Percentiles rank a stretch among this genome's conserved stretches.
Evolutionary conservation across 148 eudicot species (phyloP).

Genomic region (Cornus kousa): DNA sequence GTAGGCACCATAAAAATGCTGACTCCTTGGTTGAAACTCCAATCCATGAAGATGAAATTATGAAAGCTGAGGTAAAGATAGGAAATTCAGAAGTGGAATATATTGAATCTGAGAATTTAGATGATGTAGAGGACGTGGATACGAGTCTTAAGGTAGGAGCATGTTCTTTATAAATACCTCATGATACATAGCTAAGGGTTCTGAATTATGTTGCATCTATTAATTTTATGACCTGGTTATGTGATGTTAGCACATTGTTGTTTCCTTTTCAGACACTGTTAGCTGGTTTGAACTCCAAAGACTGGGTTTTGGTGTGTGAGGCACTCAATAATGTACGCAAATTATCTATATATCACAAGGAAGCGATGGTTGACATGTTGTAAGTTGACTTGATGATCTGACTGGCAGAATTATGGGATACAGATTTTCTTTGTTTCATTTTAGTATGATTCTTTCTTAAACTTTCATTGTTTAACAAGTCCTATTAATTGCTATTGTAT

Average conservation of each 20-base stretch:
- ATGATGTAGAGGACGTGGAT: conserved; percentile 51
- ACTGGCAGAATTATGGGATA: not conserved
- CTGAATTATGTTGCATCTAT: not conserved
- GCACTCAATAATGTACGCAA: conserved; percentile 61
- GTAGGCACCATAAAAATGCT: not conserved
- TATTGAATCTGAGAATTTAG: conserved; percentile 58
- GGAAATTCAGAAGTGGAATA: conserved; percentile 53
- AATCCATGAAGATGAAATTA: conserved; percentile 23
- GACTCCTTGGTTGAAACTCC: conserved; percentile 17
- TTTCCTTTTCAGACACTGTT: conserved; percentile 31
- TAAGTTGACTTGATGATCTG: conserved; percentile 26
- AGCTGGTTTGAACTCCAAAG: conserved; percentile 57
- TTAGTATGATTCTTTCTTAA: not conserved
- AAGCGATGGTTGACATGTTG: conserved; percentile 39
- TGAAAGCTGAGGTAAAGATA: conserved; percentile 25
- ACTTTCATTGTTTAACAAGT: not conserved
- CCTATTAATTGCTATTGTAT: not conserved
- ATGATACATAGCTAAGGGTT: not conserved
- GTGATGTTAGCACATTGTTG: not conserved
- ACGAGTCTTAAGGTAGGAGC: conserved; percentile 35
- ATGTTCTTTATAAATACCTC: not conserved
- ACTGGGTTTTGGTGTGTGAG: conserved; percentile 59
- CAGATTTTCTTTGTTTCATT: not conserved
- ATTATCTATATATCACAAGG: conserved; percentile 55
- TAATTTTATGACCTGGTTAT: not conserved